Base-by-base conservation (phyloP, 768 basidiomycete genomes). In the Podaxis rugospora region DNA sequence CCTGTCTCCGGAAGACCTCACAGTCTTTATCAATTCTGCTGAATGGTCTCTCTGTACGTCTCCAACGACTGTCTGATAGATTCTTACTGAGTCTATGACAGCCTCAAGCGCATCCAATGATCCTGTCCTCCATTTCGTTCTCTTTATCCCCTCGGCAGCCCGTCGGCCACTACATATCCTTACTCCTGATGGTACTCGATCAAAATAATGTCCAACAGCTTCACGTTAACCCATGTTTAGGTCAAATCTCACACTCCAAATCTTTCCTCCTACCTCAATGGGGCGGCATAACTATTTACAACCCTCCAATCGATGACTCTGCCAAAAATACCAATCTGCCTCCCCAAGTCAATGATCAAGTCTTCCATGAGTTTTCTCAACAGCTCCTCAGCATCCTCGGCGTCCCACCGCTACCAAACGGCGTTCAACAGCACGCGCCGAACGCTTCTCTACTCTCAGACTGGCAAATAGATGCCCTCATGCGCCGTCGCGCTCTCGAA, bases 211-310 rank as follows among this genome's bases (percentile, higher is more conserved):
- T 10, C 49, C n/a, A 36, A 16, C 55, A 21, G 5, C 14, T 51
- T 36, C 54, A 32, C 25, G 21, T 37, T 53, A 63, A 64, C 53
- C 46, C 54, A 14, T 59, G 44, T 56, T 21, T 68, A 89, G 90
- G 81, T 21, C 70, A 66, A 5, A 71, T 75, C 0, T 79, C 81
- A 18, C 67, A 72, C 2, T 85, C 85, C 5, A 80, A 77, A 52
- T 84, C 93, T 6, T 98, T 98, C 77, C 81, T 96, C 18, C 78
- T 95, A 0, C 95, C 96, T 0, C 96, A 98, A 71, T 95, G 92
- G 88, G 96, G 96, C 36, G 88, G 93, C 23, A 88, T 98, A 55
- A 82, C 89, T 59, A 80, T 98, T 61, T 76, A 84, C 66, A 93
- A 95, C 70, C 83, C 83, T 36, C 73, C 76, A n/a, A 54, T 68